Percentiles rank a stretch among this genome's conserved stretches.
Evolutionary conservation across 768 basidiomycete species (phyloP).

Genomic region (Lactifluus hygrophoroides): DNA sequence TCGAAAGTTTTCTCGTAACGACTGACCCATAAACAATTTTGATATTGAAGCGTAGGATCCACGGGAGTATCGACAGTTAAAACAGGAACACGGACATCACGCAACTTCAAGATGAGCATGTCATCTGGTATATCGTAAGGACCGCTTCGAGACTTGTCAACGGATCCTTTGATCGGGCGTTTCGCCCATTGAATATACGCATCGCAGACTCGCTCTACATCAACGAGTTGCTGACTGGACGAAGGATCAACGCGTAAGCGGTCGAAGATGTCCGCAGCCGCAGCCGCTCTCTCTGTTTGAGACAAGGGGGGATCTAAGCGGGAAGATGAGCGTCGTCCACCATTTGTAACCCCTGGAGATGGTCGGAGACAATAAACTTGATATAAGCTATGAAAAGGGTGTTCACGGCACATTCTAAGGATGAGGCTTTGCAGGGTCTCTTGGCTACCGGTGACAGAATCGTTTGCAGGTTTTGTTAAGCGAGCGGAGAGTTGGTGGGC

Average conservation of each 20-base stretch:
- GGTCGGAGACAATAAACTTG: constrained; percentile 72
- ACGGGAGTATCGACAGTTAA: constrained; percentile 64
- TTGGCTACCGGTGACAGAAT: constrained; percentile 37
- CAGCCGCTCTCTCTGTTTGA: constrained; percentile 51
- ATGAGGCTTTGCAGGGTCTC: constrained; percentile 54
- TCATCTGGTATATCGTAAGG: constrained; percentile 36
- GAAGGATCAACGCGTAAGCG: constrained; percentile 39
- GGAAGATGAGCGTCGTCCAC: constrained; percentile 38
- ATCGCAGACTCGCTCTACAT: constrained; percentile 51
- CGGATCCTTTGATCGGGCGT: constrained; percentile 36
- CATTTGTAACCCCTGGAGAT: constrained; percentile 20
- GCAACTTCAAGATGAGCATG: constrained; percentile 40
- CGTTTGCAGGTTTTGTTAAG: constrained; percentile 40
- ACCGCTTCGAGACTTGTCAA: constrained; percentile 20
- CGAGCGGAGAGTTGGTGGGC: constrained; percentile 93
- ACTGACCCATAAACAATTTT: constrained; percentile 58
- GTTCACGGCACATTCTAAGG: constrained; percentile 72
- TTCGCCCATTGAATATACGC: constrained; percentile 72
- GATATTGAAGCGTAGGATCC: constrained; percentile 63
- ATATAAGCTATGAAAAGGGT: constrained; percentile 91
- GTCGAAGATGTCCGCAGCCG: constrained; percentile 56
- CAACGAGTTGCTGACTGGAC: constrained; percentile 34
- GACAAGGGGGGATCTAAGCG: constrained; percentile 36
- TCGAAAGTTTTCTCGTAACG: constrained; percentile 50
- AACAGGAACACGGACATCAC: constrained; percentile 66